Conservation (phyloP, 495 filamentous ascomycete genomes). For the Tuber brumale region DNA sequence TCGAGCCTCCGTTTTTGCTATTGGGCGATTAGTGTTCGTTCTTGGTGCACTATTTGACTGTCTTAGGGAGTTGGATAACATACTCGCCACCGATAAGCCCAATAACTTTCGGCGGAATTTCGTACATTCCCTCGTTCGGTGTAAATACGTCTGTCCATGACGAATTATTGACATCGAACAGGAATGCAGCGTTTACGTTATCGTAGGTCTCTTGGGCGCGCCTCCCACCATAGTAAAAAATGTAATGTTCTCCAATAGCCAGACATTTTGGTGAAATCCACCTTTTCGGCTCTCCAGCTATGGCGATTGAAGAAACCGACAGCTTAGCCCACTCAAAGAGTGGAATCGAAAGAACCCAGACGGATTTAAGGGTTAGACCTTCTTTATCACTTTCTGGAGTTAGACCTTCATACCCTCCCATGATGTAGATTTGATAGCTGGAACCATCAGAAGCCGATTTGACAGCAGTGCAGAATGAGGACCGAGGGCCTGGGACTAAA, state of each 20-base stretch:
- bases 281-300: not conserved
- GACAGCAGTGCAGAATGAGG: slow-evolving; percentile 8
- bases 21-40: not conserved
- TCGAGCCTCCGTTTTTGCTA: not conserved
- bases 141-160: slow-evolving; percentile 10
- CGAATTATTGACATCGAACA: slow-evolving; percentile 10
- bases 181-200: not conserved
- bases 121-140: not conserved
- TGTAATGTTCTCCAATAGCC: slow-evolving; percentile 12
- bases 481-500: slow-evolving; percentile 1
- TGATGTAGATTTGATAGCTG: slow-evolving; percentile 14
- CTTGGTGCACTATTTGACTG: not conserved
- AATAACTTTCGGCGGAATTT: not conserved
- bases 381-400: accelerated
- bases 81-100: not conserved
- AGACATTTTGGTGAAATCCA: slow-evolving; percentile 6
- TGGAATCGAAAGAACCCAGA: slow-evolving; percentile 22
- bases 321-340: slow-evolving; percentile 16
- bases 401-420: not conserved
- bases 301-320: not conserved
- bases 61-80: not conserved
- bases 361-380: no score
- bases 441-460: slow-evolving; percentile 13
- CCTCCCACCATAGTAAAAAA: slow-evolving; percentile 17
- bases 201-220: slow-evolving; percentile 5